Base-by-base conservation (phyloP, 1,284 basidiomycete species). In the Malassezia equina region DNA sequence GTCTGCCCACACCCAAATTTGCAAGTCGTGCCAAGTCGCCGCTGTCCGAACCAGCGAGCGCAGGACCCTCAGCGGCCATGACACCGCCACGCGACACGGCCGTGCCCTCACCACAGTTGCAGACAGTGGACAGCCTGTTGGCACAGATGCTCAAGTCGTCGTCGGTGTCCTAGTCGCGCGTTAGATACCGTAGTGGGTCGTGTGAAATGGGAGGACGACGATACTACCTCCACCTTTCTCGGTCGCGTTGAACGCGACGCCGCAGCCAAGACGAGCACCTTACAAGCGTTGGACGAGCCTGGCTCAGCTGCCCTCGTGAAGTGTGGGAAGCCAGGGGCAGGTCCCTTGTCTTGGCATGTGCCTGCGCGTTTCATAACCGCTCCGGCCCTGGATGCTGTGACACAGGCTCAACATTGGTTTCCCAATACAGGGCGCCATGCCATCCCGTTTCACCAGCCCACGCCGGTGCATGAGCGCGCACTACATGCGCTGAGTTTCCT, bases 61-160 rank as follows among this genome's bases (percentile, higher is more conserved):
- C 41, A n/a, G 41, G 13, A 12, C 41, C 41, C 5, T 43, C 41
- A 7, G 7, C 24, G 7, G 24, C 23, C 24, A n/a, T 21, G 13
- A 15, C 41, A 43, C n/a, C 41, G 24, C 24, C 8, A 2, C 36
- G 8, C 15, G 32, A 33, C 36, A 4, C 9, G 19, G 9, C 36
- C 4, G 17, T 39, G 19, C 19, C 36, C 17, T 21, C 24, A n/a
- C 24, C 41, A 27, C 41, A 23, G n/a, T 7, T 43, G 23, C 52
- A 56, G 39, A 51, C 54, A 9, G 54, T 56, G 33, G 54, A 56
- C 27, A 25, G 19, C 19, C 36, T 56, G 43, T 21, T 56, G 8
- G 29, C 54, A 5, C 36, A 31, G 29, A 56, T 56, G 47, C 48
- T 50, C 21, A n/a, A 29, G 19, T 7, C 44, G 8, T 23, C 27